Base-by-base conservation (phyloP, 192 early-diverging fungal species). In the Physocladia obscura region DNA sequence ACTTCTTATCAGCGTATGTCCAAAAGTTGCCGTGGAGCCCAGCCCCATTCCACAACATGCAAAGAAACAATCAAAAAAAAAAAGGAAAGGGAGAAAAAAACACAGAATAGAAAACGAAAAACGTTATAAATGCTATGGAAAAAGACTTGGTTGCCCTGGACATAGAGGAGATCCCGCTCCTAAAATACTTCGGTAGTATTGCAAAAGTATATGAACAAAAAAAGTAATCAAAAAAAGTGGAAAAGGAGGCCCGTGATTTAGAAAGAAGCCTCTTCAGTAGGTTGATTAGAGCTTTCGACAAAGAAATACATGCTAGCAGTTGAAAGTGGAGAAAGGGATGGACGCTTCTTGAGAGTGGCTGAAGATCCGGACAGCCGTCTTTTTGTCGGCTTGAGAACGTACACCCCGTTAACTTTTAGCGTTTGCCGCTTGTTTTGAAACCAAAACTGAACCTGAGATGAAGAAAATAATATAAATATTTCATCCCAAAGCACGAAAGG, bases 381-480 rank as follows among this genome's bases (percentile, higher is more conserved):
- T 37, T 68, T 68, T n/a, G 8, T 44, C 0, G 65, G 65, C 37
- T 68, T 68, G n/a, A 68, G 17, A 27, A 68, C 65, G 51, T 68
- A 52, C 24, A 70, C 29, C 11, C 65, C 69, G 6, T 26, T 22
- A 22, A 4, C 21, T 24, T 68, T 68, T 37, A 68, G 22, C 0
- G 50, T 68, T n/a, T 27, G 31, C 5, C 65, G 38, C 2, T 52
- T n/a, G 31, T 68, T 68, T 29, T 68, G 65, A 26, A 68, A 68
- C 65, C 65, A 68, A 31, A 68, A 68, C 38, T 68, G 65, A 21
- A 68, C 29, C 37, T 68, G 65, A 24, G 11, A 27, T 19, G 24
- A 27, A 22, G 24, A 54, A 22, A 8, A 54, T 8, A 54, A 54
- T 27, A 22, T 36, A 59, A 34, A 59, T 35, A 36, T 59, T 59